These are phyloP conservation scores for Nidularia pulvinata DNA, from an alignment of 768 basidiomycete species.

Conservation along the genomic window DNA sequence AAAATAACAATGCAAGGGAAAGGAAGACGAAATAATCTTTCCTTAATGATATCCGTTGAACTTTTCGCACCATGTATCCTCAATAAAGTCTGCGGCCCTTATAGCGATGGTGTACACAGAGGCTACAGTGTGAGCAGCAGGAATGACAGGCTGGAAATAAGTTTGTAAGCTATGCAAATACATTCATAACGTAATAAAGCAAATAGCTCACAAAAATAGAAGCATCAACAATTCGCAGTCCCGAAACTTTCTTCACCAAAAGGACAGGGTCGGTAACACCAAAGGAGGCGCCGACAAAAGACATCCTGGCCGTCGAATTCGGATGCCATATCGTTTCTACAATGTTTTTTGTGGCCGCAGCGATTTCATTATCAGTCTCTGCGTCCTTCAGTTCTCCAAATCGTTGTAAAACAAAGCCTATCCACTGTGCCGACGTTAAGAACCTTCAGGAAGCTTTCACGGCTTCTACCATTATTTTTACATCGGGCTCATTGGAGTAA, in stretches of 20 bases:
- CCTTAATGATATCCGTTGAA: too few relatives aligned
- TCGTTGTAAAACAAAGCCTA: neutral
- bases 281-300: slow-evolving; percentile 3
- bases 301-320: slow-evolving; percentile 9
- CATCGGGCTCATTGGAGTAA: slow-evolving; percentile 18
- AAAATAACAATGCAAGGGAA: too few relatives aligned
- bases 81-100: neutral
- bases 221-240: slow-evolving; percentile 28
- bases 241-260: slow-evolving; percentile 19
- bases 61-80: neutral
- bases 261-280: slow-evolving; percentile 25
- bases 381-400: neutral
- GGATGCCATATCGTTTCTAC: slow-evolving; percentile 10
- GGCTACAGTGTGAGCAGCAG: neutral
- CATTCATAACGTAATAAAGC: neutral
- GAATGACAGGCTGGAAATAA: neutral
- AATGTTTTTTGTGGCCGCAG: slow-evolving; percentile 7
- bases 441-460: slow-evolving; percentile 12
- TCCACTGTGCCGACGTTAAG: slow-evolving; percentile 13
- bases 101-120: neutral
- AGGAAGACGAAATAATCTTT: too few relatives aligned
- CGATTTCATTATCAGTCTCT: slow-evolving; percentile 2
- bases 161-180: neutral
- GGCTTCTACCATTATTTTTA: slow-evolving; percentile 13
- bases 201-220: slow-evolving; percentile 14